Base-by-base conservation (phyloP, 192 early-diverging fungal genomes). In the Gorgonomyces haynaldii region DNA sequence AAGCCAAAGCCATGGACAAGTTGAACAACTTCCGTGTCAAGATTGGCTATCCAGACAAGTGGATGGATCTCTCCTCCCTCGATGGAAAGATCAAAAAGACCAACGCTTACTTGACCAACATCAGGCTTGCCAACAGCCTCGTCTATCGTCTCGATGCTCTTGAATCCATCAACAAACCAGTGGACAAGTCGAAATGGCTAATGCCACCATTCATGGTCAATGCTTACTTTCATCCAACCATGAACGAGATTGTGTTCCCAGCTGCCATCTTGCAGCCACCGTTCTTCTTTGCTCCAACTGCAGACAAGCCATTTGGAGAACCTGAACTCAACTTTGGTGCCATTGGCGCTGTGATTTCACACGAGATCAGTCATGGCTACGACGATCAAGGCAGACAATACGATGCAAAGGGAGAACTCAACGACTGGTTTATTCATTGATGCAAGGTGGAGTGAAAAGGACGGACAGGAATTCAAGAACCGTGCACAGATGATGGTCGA, bases 291-390 rank as follows among this genome's bases (percentile, higher is more conserved):
- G 3, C 45, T 4, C 45, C 45, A 30, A 30, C 45, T 30, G 27
- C 25, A 30, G 22, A 46, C 7, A 8, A 46, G 5, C 45, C 45
- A 16, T 46, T 30, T 7, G 27, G 45, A 22, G 9, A 30, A 3
- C 26, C 45, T 2, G n/a, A n/a, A 15, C 35, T 46, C 27, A 59
- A 52, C 45, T 67, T 50, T 47, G 57, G 65, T 16, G 40, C 37
- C 26, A 57, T 67, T 29, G 56, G 54, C 13, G 43, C 51, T 7
- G 45, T 63, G 10, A 52, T 67, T 21, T 53, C 56, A 5, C 65
- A 67, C 46, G 65, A 67, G 39, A 42, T 66, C 21, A 48, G 45
- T 12, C 64, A 66, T 46, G 60, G 60, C 1, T 65, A 64, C 42
- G 65, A 67, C 35, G 52, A 61, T 38, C 45, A 56, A 37, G 65